Evolutionary conservation across 2,329 filamentous ascomycete genomes (phyloP).

Genomic region (Botrytis deweyae): DNA sequence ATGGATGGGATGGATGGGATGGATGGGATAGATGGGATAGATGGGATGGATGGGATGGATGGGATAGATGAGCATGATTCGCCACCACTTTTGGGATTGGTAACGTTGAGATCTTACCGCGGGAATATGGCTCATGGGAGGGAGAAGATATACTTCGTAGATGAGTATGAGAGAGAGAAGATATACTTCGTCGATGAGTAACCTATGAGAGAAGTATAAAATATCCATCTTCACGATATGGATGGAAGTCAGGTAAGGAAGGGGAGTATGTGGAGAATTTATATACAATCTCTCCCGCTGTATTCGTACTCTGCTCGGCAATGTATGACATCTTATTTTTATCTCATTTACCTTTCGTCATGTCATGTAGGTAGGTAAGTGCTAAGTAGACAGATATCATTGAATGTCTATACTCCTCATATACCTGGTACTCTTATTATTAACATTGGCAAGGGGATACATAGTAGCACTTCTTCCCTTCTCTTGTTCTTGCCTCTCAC

Average conservation of each 20-base stretch:
- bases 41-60: too few relatives aligned
- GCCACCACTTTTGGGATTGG: neutral
- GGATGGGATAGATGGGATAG: neutral
- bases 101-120: neutral
- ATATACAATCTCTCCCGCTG: neutral
- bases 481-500: neutral
- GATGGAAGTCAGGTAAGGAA: neutral
- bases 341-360: neutral
- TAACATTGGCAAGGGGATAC: too few relatives aligned
- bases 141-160: neutral
- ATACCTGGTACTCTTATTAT: neutral
- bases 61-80: neutral
- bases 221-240: neutral
- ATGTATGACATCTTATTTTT: neutral
- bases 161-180: too few relatives aligned
- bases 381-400: neutral
- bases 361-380: too few relatives aligned
- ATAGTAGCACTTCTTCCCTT: neutral
- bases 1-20: too few relatives aligned
- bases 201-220: neutral
- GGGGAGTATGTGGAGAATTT: neutral
- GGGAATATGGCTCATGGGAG: neutral
- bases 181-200: too few relatives aligned
- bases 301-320: neutral
- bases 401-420: neutral